phyloP scores from a whole-genome alignment of 192 early-diverging fungal genomes.

The Mortierella alpina region DNA sequence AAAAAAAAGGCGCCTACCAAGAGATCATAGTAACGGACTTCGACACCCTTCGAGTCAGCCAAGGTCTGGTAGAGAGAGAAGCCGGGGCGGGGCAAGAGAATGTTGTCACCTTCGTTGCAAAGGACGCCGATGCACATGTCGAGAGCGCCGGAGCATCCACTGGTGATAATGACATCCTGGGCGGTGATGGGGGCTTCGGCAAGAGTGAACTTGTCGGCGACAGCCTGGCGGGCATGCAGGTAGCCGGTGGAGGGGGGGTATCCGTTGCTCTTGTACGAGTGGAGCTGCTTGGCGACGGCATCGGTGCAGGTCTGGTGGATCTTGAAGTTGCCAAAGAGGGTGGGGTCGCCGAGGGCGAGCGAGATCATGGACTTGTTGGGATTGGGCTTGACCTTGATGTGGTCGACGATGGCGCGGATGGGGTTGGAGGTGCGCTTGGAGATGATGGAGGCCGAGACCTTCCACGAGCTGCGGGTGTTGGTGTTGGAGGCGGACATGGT shows the following conservation, averaged over 20 bases:
- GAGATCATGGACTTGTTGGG: conserved; percentile 71
- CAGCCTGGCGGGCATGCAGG: conserved; percentile 72
- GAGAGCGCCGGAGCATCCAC: conserved; percentile 82
- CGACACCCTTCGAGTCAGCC: conserved; percentile 79
- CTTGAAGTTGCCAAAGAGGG: conserved; percentile 92
- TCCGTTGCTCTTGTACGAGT: conserved; percentile 84
- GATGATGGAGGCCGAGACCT: conserved; percentile 70
- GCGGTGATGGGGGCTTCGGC: conserved; percentile 78
- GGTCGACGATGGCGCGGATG: conserved; percentile 87
- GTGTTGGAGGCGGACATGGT: conserved; percentile 36
- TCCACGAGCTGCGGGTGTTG: conserved; percentile 53
- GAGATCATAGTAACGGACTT: conserved; percentile 84
- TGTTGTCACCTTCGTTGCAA: conserved; percentile 85
- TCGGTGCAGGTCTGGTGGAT: conserved; percentile 74
- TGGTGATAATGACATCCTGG: conserved; percentile 83
- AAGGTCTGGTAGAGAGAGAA: conserved; percentile 90
- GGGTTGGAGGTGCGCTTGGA: conserved; percentile 85
- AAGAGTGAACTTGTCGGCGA: conserved; percentile 76
- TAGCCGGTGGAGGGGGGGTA: conserved; percentile 83
- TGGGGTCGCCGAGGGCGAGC: conserved; percentile 84
- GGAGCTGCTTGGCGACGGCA: conserved; percentile 74
- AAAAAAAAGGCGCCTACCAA: conserved; percentile 54
- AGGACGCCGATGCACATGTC: conserved; percentile 79
- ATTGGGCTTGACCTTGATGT: conserved; percentile 75
- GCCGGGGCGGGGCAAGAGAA: conserved; percentile 85